phyloP scores from a whole-genome alignment of 2,329 filamentous ascomycete species.

The Phialophora macrospora region DNA sequence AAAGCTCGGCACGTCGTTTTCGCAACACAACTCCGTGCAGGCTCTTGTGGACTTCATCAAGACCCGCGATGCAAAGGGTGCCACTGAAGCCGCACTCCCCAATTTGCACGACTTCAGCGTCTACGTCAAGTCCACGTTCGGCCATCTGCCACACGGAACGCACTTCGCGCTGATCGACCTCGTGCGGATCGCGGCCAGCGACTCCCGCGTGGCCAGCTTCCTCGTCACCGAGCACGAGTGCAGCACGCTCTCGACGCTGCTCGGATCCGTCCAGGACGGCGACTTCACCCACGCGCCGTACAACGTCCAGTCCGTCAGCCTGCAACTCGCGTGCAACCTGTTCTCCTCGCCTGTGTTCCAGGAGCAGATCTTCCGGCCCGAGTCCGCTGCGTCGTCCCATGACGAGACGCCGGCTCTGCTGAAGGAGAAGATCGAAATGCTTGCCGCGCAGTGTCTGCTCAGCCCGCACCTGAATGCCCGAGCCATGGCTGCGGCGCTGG shows the following conservation, averaged over 20 bases:
- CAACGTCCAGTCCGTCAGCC: constrained; percentile 77
- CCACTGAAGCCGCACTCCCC: constrained; percentile 71
- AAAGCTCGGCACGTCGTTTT: constrained; percentile 69
- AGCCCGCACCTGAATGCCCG: constrained; percentile 77
- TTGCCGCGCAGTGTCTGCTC: constrained; percentile 78
- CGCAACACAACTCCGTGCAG: constrained; percentile 65
- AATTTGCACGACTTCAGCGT: constrained; percentile 68
- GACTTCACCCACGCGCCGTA: constrained; percentile 69
- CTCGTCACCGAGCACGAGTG: constrained; percentile 77
- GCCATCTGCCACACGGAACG: constrained; percentile 63
- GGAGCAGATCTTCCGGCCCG: constrained; percentile 59
- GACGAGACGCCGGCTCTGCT: constrained; percentile 52
- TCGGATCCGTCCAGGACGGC: constrained; percentile 55
- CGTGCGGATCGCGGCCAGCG: constrained; percentile 75
- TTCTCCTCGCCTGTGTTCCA: constrained; percentile 77
- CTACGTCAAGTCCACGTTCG: constrained; percentile 63
- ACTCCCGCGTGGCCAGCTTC: constrained; percentile 78
- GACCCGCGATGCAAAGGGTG: constrained; percentile 51
- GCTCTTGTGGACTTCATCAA: constrained; percentile 74
- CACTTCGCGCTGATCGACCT: constrained; percentile 87
- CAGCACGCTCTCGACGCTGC: constrained; percentile 65
- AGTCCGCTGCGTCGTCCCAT: not conserved
- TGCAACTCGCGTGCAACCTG: constrained; percentile 84
- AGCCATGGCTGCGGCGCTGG: constrained; percentile 78
- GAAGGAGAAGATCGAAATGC: constrained; percentile 64